Evolutionary conservation across 148 eudicot species (phyloP).

Genomic region (Hydrangea macrophylla): DNA sequence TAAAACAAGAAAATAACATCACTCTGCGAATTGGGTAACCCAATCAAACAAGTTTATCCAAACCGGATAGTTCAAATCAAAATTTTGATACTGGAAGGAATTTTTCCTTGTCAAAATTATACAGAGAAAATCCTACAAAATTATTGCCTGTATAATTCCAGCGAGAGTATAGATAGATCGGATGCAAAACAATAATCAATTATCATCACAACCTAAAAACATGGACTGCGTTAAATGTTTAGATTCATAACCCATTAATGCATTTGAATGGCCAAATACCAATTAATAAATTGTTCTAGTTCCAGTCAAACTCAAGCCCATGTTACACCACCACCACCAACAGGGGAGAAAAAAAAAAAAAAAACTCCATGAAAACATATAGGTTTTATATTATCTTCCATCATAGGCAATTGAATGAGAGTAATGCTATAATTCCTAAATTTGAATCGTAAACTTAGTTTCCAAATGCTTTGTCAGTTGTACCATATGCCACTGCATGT

Average conservation of each 20-base stretch:
- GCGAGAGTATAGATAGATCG: not conserved
- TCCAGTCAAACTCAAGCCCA: not conserved
- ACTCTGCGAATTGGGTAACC: not conserved
- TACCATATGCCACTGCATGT: too few species aligned
- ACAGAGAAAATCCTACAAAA: constrained; percentile 7
- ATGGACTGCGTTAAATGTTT: not conserved
- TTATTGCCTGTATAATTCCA: constrained; percentile 9
- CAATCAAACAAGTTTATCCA: constrained; percentile 3
- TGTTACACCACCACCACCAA: not conserved
- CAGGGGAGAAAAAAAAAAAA: not conserved
- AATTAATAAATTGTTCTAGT: not conserved
- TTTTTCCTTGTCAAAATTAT: constrained; percentile 4
- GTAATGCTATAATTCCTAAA: too few species aligned
- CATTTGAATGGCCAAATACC: not conserved
- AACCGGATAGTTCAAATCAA: not conserved
- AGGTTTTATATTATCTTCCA: too few species aligned
- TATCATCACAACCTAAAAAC: not conserved
- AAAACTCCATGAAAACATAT: not conserved
- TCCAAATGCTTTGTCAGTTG: too few species aligned
- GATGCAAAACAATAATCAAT: not conserved
- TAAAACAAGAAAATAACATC: not conserved
- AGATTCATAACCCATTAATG: not conserved
- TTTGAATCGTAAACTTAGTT: too few species aligned
- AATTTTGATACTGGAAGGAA: constrained; percentile 7
- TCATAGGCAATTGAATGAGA: too few species aligned